Evolutionary conservation across 768 basidiomycete species (phyloP).

Genomic region (Suillus hirtellus): DNA sequence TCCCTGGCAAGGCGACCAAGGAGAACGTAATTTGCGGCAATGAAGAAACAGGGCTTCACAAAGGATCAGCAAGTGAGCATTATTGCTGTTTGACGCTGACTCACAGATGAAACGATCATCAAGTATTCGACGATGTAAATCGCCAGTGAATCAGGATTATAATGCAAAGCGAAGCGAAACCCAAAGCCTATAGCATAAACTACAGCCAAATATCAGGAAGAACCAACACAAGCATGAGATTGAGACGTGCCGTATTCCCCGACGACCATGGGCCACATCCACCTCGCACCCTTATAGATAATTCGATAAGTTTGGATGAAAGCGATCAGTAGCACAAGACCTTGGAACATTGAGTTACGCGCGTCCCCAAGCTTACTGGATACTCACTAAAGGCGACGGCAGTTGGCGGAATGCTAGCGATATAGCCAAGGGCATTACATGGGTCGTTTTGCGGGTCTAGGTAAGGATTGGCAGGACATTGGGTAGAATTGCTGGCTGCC

Average conservation of each 20-base stretch:
- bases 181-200: conserved; percentile 59
- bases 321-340: conserved; percentile 41
- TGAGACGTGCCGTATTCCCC: conserved; percentile 53
- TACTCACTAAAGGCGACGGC: conserved; percentile 48
- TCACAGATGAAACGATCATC: conserved; percentile 57
- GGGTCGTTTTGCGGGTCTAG: conserved; percentile 52
- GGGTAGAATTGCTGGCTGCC: conserved; percentile 5
- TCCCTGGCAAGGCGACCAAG: conserved; percentile 59
- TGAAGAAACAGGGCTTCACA: conserved; percentile 69
- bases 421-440: conserved; percentile 56
- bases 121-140: conserved; percentile 59
- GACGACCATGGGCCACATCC: conserved; percentile 62
- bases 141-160: conserved; percentile 50
- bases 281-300: conserved; percentile 48
- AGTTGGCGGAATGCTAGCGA: conserved; percentile 53
- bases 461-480: conserved; percentile 41
- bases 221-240: background rate
- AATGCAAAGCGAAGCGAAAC: conserved; percentile 55
- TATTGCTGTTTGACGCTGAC: conserved; percentile 4
- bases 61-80: background rate
- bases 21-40: conserved; percentile 66
- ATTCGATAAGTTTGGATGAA: conserved; percentile 45
- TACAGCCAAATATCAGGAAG: conserved; percentile 21
- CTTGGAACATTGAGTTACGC: conserved; percentile 17
- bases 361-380: background rate